These are phyloP conservation scores for Mycogone perniciosa DNA, from an alignment of 2,329 filamentous ascomycete species.

Conservation along the genomic window DNA sequence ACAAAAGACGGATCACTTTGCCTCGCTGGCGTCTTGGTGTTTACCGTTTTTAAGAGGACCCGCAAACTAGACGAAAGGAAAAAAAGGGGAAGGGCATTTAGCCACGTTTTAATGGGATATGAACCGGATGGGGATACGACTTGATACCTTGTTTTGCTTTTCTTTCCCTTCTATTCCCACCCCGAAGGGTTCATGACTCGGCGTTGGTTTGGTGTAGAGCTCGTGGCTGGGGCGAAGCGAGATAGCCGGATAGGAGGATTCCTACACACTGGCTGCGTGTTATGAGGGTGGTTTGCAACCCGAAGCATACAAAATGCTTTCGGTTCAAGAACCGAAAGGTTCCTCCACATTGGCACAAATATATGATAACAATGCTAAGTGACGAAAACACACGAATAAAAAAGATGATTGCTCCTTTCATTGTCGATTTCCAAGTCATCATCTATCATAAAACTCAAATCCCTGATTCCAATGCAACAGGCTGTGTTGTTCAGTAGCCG, in stretches of 20 bases:
- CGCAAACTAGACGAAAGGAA: not conserved
- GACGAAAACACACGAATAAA: too few species aligned
- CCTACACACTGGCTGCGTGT: too few species aligned
- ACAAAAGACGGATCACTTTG: not conserved
- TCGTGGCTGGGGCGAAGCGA: not conserved
- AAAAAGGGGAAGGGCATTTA: not conserved
- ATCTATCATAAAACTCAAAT: not conserved
- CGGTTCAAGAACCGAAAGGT: too few species aligned
- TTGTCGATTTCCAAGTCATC: not conserved
- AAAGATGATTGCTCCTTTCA: too few species aligned
- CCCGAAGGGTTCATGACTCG: not conserved
- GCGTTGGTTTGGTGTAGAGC: not conserved
- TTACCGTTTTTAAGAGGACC: conserved; percentile 1
- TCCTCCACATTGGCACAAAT: too few species aligned
- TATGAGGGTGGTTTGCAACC: too few species aligned
- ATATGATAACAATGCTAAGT: too few species aligned
- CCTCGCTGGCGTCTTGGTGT: not conserved
- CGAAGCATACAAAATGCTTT: too few species aligned
- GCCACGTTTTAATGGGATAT: conserved; percentile 23
- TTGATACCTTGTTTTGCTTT: conserved; percentile 21
- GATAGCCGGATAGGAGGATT: too few species aligned
- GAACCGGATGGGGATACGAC: conserved; percentile 21
- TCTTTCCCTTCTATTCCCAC: not conserved
- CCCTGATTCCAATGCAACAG: too few species aligned
- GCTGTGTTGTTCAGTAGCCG: not conserved